Conservation (phyloP, 1,284 basidiomycete genomes). For the Ganoderma multipileum region DNA sequence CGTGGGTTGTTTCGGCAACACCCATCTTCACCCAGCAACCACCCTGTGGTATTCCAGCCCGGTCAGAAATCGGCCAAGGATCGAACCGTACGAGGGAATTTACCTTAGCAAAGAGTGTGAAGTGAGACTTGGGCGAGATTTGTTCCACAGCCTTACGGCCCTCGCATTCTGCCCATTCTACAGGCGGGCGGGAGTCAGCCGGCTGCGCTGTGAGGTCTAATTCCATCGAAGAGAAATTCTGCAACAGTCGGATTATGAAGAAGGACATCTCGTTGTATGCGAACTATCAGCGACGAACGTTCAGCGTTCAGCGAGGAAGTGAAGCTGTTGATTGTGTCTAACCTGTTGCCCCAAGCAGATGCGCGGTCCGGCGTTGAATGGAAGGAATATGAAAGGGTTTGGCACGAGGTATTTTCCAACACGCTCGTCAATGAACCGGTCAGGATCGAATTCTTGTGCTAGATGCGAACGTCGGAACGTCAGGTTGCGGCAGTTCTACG, state of each 20-base stretch:
- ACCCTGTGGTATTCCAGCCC: slow-evolving; percentile 24
- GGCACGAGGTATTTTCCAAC: slow-evolving; percentile 43
- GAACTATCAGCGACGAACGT: slow-evolving; percentile 36
- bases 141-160: slow-evolving; percentile 32
- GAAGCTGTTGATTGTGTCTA: not conserved
- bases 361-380: slow-evolving; percentile 57
- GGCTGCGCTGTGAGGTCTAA: slow-evolving; percentile 41
- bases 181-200: slow-evolving; percentile 30
- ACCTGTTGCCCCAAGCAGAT: slow-evolving; percentile 57
- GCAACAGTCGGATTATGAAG: slow-evolving; percentile 50
- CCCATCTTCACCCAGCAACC: slow-evolving; percentile 40
- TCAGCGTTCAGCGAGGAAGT: not conserved
- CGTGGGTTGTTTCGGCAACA: slow-evolving; percentile 9
- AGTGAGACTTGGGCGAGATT: slow-evolving; percentile 30
- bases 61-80: not conserved
- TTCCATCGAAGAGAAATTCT: slow-evolving; percentile 53
- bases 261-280: slow-evolving; percentile 53
- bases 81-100: slow-evolving; percentile 29
- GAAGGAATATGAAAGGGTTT: slow-evolving; percentile 56
- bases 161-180: slow-evolving; percentile 22
- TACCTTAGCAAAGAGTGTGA: slow-evolving; percentile 45
- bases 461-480: not conserved
- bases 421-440: slow-evolving; percentile 50
- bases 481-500: not conserved
- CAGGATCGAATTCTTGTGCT: slow-evolving; percentile 54